Percentiles rank a stretch among this genome's conserved stretches.
phyloP scores from a whole-genome alignment of 371 early-diverging fungal genomes.

The Umbelopsis sp. region DNA sequence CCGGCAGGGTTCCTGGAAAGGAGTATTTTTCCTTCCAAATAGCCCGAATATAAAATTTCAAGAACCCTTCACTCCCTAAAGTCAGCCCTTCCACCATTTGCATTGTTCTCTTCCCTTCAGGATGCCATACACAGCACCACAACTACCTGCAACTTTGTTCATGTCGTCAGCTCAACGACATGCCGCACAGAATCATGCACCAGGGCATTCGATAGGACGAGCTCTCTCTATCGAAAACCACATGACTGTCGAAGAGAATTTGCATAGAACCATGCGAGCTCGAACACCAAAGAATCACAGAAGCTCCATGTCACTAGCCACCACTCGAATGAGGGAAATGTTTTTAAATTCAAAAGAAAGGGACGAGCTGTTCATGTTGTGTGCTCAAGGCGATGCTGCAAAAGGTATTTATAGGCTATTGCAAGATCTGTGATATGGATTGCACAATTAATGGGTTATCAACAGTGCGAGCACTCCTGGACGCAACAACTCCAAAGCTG shows the following conservation, averaged over 20 bases:
- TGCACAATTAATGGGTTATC: background rate
- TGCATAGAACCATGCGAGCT: conserved; percentile 8
- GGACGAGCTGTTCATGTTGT: conserved; percentile 46
- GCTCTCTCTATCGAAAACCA: background rate
- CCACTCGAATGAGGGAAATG: conserved; percentile 34
- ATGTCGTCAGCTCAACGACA: conserved; percentile 14
- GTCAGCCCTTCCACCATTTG: background rate
- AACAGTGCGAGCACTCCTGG: conserved; percentile 37
- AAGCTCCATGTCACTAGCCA: conserved; percentile 13
- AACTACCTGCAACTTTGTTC: conserved; percentile 7
- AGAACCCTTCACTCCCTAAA: background rate
- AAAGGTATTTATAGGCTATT: conserved; percentile 31
- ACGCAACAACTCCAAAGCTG: conserved; percentile 29
- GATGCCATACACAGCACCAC: conserved; percentile 15
- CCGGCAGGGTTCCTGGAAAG: too few species aligned
- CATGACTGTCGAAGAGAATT: background rate
- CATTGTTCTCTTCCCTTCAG: background rate
- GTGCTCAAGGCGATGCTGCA: conserved; percentile 41
- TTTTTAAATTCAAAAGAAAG: conserved; percentile 40
- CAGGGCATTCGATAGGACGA: background rate
- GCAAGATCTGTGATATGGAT: background rate
- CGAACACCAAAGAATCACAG: conserved; percentile 5
- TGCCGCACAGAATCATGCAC: conserved; percentile 10
- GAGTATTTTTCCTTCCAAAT: too few species aligned
- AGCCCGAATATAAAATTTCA: background rate